Evolutionary conservation across 129 eudicot genomes (phyloP).

Genomic region (Gnaphalium uliginosum): DNA sequence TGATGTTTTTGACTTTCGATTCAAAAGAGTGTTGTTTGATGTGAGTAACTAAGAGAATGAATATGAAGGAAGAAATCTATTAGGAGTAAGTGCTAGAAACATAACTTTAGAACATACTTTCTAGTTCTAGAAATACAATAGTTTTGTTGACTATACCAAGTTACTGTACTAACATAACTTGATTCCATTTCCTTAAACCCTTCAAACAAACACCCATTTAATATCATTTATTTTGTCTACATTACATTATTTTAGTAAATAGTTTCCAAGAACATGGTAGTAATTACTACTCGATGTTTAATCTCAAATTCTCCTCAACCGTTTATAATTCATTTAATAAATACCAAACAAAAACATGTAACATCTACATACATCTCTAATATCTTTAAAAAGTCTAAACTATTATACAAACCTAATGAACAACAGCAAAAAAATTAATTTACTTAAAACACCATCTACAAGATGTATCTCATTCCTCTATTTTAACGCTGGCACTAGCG

Average conservation of each 20-base stretch:
- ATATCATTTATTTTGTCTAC: too few species aligned
- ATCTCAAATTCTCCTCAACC: too few species aligned
- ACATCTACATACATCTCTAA: too few species aligned
- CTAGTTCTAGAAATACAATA: background rate
- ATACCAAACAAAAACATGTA: too few species aligned
- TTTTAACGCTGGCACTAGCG: background rate
- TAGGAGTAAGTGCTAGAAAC: slow-evolving; percentile 10
- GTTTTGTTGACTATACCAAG: background rate
- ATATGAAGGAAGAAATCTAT: background rate
- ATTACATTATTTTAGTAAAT: too few species aligned
- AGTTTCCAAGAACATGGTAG: too few species aligned
- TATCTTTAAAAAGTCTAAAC: background rate
- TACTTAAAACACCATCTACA: slow-evolving; percentile 9
- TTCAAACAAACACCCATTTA: too few species aligned
- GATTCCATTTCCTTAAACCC: too few species aligned
- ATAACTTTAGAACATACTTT: background rate
- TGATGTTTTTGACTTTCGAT: background rate
- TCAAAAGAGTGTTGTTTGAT: background rate
- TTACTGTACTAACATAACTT: background rate
- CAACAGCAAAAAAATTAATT: background rate
- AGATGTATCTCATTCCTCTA: slow-evolving; percentile 9
- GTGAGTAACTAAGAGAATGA: background rate
- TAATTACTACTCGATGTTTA: too few species aligned
- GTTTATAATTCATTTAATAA: too few species aligned
- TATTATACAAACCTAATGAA: background rate